These are phyloP conservation scores for Spathaspora girioi DNA, from an alignment of 805 yeast genomes.

Conservation along the genomic window DNA sequence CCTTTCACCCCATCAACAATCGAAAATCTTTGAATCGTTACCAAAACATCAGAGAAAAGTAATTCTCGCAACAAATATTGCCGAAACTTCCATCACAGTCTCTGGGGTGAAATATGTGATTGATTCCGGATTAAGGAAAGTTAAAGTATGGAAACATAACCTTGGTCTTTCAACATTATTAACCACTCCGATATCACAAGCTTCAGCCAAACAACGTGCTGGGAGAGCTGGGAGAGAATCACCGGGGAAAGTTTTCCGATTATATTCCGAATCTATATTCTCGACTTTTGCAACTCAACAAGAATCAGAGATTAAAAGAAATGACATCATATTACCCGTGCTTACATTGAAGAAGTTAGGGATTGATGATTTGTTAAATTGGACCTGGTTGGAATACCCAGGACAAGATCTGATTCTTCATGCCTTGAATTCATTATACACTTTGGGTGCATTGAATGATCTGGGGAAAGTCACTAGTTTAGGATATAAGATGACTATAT, in stretches of 20 bases:
- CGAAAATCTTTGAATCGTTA: constrained; percentile 67
- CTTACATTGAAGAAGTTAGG: constrained; percentile 80
- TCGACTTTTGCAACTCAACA: constrained; percentile 66
- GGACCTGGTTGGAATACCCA: constrained; percentile 94
- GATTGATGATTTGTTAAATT: constrained; percentile 75
- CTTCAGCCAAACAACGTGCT: constrained; percentile 90
- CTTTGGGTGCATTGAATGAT: constrained; percentile 76
- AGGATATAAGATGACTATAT: constrained; percentile 82
- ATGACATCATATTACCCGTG: constrained; percentile 81
- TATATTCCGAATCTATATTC: constrained; percentile 75
- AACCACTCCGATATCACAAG: constrained; percentile 89
- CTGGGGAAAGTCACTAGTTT: constrained; percentile 70
- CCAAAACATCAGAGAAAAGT: constrained; percentile 74
- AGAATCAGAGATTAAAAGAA: constrained; percentile 88
- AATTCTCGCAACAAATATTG: constrained; percentile 90
- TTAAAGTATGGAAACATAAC: constrained; percentile 92
- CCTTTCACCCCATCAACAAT: constrained; percentile 79
- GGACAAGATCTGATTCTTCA: constrained; percentile 70
- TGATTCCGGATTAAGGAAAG: constrained; percentile 90
- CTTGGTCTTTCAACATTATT: constrained; percentile 88
- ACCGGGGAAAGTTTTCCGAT: constrained; percentile 78
- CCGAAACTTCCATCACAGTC: constrained; percentile 96
- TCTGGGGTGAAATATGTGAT: constrained; percentile 91
- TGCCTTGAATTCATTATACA: constrained; percentile 74
- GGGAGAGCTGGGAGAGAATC: constrained; percentile 99